A percentile compares a stretch with the other conserved stretches of the same genome.
These are phyloP conservation scores for Pascua sp. DNA, from an alignment of 1,284 basidiomycete species.

Conservation along the genomic window DNA sequence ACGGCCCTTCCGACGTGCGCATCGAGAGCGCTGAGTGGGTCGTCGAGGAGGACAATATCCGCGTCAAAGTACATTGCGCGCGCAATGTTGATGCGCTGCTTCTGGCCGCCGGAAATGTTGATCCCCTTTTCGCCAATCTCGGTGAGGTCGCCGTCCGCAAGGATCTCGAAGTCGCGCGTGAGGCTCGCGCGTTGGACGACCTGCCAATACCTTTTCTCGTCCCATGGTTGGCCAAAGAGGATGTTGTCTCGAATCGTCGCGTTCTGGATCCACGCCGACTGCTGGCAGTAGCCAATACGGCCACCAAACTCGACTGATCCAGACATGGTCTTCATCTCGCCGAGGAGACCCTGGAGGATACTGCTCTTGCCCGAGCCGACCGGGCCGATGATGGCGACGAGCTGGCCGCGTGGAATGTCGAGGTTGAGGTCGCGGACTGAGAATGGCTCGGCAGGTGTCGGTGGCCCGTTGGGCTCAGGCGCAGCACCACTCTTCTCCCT, in stretches of 20 bases:
- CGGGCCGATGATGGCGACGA: slow-evolving; percentile 63
- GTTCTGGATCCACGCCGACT: slow-evolving; percentile 70
- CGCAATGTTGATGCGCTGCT: slow-evolving; percentile 74
- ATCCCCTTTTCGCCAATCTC: slow-evolving; percentile 66
- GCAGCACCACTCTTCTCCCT: not conserved
- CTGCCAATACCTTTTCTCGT: slow-evolving; percentile 16
- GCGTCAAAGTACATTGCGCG: slow-evolving; percentile 68
- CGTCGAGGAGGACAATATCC: slow-evolving; percentile 48
- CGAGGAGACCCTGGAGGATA: slow-evolving; percentile 58
- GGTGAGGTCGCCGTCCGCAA: slow-evolving; percentile 52
- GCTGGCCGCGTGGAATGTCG: slow-evolving; percentile 57
- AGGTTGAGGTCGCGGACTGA: slow-evolving; percentile 57
- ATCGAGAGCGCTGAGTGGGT: slow-evolving; percentile 64
- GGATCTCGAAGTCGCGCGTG: slow-evolving; percentile 26
- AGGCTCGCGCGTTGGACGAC: slow-evolving; percentile 33
- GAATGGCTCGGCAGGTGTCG: slow-evolving; percentile 49
- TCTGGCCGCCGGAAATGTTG: slow-evolving; percentile 42
- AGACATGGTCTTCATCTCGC: slow-evolving; percentile 62
- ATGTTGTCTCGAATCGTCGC: slow-evolving; percentile 59
- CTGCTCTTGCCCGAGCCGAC: slow-evolving; percentile 61
- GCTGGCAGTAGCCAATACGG: slow-evolving; percentile 69
- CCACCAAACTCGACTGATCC: slow-evolving; percentile 64
- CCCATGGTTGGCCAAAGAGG: slow-evolving; percentile 22
- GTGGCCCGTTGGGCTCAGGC: not conserved
- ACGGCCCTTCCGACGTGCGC: slow-evolving; percentile 56